Conservation (phyloP, 2,329 filamentous ascomycete species). For the Colletotrichum sidae region DNA sequence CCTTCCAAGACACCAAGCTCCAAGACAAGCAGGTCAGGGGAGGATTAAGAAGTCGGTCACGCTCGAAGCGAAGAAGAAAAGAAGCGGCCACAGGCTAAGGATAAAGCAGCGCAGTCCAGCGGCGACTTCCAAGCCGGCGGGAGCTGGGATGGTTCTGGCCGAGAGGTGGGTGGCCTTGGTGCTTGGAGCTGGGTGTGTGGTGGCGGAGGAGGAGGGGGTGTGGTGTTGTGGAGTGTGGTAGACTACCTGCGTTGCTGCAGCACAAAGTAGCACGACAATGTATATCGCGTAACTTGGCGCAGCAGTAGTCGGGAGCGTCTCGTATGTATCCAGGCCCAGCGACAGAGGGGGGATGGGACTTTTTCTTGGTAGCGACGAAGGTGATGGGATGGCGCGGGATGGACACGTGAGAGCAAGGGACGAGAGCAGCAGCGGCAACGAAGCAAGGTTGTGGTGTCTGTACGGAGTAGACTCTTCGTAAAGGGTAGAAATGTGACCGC, state of each 20-base stretch:
- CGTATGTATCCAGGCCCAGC: conserved; percentile 16
- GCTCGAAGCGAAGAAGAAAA: conserved; percentile 29
- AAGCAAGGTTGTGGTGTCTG: conserved; percentile 12
- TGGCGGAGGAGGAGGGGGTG: conserved; percentile 1
- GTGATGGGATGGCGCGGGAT: conserved; percentile 1
- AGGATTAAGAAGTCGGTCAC: conserved; percentile 35
- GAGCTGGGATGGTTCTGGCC: conserved; percentile 35
- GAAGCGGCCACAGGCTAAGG: conserved; percentile 23
- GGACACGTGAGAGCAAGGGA: conserved; percentile 30
- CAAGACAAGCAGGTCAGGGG: conserved; percentile 30
- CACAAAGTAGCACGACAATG: too few species aligned
- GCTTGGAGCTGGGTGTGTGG: conserved; percentile 13
- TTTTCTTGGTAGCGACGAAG: not conserved
- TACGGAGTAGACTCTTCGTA: too few species aligned
- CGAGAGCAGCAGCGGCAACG: conserved; percentile 16
- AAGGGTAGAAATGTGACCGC: conserved; percentile 7
- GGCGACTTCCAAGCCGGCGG: conserved; percentile 31
- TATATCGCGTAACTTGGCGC: conserved; percentile 32
- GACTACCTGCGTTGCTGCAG: not conserved
- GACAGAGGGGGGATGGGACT: conserved; percentile 11
- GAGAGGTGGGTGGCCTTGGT: conserved; percentile 29
- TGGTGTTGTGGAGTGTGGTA: conserved; percentile 6
- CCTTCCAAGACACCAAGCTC: conserved; percentile 24
- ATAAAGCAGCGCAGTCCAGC: conserved; percentile 34
- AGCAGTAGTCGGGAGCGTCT: conserved; percentile 33